Conservation (phyloP, 306 rosid species). For the Neltuma alba region DNA sequence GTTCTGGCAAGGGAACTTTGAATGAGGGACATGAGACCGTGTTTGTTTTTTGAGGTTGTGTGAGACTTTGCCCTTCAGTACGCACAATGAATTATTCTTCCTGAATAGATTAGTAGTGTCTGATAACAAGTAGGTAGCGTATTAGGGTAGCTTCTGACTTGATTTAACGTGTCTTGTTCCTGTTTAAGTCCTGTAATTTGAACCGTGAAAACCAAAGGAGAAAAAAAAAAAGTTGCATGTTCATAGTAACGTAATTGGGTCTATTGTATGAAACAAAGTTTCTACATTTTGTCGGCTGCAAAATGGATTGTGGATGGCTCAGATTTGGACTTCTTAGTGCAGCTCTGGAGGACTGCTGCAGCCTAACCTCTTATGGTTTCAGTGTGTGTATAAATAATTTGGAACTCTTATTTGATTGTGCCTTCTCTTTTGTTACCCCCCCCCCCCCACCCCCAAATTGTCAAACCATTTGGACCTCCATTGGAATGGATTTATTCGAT, state of each 20-base stretch:
- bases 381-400: background rate
- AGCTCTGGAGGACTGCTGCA: background rate
- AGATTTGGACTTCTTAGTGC: background rate
- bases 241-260: conserved; percentile 55
- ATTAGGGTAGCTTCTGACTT: conserved; percentile 64
- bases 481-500: background rate
- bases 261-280: conserved; percentile 46
- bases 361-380: background rate
- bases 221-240: conserved; percentile 46
- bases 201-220: conserved; percentile 33
- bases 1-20: conserved; percentile 62
- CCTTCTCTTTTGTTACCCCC: background rate
- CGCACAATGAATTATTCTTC: conserved; percentile 67
- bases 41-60: conserved; percentile 68
- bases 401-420: background rate
- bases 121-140: conserved; percentile 64
- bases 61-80: conserved; percentile 63
- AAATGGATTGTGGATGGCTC: no score
- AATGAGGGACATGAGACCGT: conserved; percentile 59
- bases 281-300: conserved; percentile 38
- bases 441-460: background rate
- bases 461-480: background rate
- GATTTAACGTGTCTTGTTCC: conserved; percentile 49
- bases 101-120: conserved; percentile 63
- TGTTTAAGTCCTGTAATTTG: conserved; percentile 62